Evolutionary conservation across 1,284 basidiomycete species (phyloP).

Genomic region (Leucoagaricus sp.): DNA sequence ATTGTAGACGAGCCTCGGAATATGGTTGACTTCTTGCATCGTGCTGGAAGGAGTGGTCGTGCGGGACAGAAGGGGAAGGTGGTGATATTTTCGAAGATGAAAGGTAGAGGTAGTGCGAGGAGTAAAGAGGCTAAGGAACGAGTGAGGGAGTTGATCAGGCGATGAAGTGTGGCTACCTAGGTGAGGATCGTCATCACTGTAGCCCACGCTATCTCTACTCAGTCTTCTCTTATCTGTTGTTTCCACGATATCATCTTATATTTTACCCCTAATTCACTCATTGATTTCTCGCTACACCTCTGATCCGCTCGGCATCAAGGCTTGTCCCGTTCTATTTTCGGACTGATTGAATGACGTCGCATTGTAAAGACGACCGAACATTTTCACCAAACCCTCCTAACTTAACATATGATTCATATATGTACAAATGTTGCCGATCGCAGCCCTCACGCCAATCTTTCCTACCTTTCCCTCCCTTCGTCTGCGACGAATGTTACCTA

Average conservation of each 20-base stretch:
- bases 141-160: constrained; percentile 39
- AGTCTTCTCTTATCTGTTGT: too few relatives aligned
- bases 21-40: constrained; percentile 88
- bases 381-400: background rate
- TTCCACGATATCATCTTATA: too few relatives aligned
- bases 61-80: constrained; percentile 69
- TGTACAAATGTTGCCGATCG: too few relatives aligned
- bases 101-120: constrained; percentile 53
- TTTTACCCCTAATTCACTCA: too few relatives aligned
- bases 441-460: too few relatives aligned
- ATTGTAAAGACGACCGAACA: too few relatives aligned
- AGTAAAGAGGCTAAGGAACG: constrained; percentile 51
- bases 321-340: background rate
- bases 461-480: background rate
- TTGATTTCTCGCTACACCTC: too few relatives aligned
- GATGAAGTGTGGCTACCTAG: background rate
- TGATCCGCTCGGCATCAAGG: too few relatives aligned
- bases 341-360: constrained; percentile 1
- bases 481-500: constrained; percentile 5
- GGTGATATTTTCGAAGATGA: constrained; percentile 68
- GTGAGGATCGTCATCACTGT: background rate
- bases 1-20: constrained; percentile 85
- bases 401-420: too few relatives aligned
- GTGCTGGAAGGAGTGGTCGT: constrained; percentile 80
- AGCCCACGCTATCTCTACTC: background rate